phyloP scores from a whole-genome alignment of 2,329 filamentous ascomycete species.

The Leptographium galeiforme region DNA sequence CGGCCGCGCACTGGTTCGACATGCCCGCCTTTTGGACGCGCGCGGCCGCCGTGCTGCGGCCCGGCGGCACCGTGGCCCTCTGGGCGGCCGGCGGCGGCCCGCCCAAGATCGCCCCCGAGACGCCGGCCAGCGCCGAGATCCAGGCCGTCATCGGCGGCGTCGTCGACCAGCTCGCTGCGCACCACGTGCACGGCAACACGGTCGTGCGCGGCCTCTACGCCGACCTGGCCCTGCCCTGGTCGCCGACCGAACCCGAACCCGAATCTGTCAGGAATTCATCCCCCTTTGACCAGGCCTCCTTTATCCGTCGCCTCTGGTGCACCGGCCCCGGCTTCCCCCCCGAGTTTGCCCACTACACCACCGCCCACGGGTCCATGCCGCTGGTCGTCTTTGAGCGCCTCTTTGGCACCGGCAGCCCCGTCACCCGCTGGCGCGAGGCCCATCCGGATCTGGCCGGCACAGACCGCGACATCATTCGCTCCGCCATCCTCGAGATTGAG shows the following conservation, averaged over 20 bases:
- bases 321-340: neutral
- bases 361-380: neutral
- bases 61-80: conserved; percentile 40
- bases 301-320: conserved; percentile 30
- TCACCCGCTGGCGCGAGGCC: conserved; percentile 30
- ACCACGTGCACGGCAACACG: conserved; percentile 27
- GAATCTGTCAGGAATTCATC: conserved; percentile 11
- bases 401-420: conserved; percentile 24
- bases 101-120: conserved; percentile 16
- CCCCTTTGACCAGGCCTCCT: conserved; percentile 25
- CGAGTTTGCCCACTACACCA: neutral
- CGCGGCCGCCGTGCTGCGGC: conserved; percentile 31
- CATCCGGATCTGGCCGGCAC: conserved; percentile 26
- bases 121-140: conserved; percentile 26
- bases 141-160: conserved; percentile 26
- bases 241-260: conserved; percentile 11
- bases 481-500: conserved; percentile 9
- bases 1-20: conserved; percentile 45
- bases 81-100: conserved; percentile 25
- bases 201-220: conserved; percentile 26
- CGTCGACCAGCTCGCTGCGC: conserved; percentile 23
- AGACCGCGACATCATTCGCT: conserved; percentile 19
- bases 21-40: conserved; percentile 34
- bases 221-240: conserved; percentile 36
- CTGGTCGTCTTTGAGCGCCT: conserved; percentile 23